phyloP scores from a whole-genome alignment of 306 rosid genomes.

The Astragalus membranaceus region DNA sequence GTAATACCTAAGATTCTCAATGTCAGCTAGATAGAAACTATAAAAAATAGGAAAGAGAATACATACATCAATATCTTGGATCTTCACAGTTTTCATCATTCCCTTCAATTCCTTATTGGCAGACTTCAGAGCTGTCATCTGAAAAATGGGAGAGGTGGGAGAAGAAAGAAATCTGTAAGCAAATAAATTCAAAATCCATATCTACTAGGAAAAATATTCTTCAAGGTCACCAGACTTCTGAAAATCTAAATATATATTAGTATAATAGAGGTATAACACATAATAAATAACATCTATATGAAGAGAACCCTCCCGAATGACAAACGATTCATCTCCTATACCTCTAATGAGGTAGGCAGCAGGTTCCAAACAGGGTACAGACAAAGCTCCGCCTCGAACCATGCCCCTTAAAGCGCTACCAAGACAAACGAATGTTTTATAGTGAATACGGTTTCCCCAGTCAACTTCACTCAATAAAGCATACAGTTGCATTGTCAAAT shows the following conservation, averaged over 20 bases:
- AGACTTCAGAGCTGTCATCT: slow-evolving; percentile 93
- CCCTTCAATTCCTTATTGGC: slow-evolving; percentile 98
- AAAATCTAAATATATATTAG: slow-evolving; percentile 27
- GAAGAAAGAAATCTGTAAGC: neutral
- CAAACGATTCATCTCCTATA: slow-evolving; percentile 50
- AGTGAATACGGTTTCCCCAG: slow-evolving; percentile 53
- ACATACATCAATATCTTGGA: slow-evolving; percentile 89
- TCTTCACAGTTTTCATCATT: slow-evolving; percentile 97
- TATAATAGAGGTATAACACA: slow-evolving; percentile 24
- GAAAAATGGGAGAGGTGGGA: slow-evolving; percentile 11
- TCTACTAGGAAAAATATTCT: slow-evolving; percentile 1
- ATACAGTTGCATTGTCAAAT: slow-evolving; percentile 17
- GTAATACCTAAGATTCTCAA: slow-evolving; percentile 7
- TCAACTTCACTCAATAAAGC: slow-evolving; percentile 31
- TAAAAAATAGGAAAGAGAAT: slow-evolving; percentile 16
- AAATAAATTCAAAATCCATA: neutral
- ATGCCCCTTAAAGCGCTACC: slow-evolving; percentile 67
- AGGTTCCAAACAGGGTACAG: slow-evolving; percentile 64
- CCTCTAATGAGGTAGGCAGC: slow-evolving; percentile 92
- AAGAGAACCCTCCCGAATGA: slow-evolving; percentile 51
- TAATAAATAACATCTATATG: slow-evolving; percentile 18
- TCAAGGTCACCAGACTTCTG: slow-evolving; percentile 10
- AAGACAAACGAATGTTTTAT: slow-evolving; percentile 65
- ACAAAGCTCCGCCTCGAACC: slow-evolving; percentile 70
- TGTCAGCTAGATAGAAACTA: slow-evolving; percentile 14